phyloP scores from a whole-genome alignment of 2,329 filamentous ascomycete species.

The Paraconiothyrium sp. region DNA sequence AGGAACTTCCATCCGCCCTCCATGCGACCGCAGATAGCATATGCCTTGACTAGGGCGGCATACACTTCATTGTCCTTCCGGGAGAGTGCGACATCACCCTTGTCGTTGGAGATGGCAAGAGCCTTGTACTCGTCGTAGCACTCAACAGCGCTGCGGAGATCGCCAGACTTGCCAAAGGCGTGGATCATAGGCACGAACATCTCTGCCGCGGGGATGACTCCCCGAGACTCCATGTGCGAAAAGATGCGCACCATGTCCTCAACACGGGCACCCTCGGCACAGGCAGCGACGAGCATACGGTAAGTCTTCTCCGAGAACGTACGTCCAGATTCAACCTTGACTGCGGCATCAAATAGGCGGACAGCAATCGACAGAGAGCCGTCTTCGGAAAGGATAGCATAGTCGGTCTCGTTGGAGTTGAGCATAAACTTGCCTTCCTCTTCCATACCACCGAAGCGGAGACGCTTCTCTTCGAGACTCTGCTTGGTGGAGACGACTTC shows the following conservation, averaged over 20 bases:
- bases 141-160: constrained; percentile 87
- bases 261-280: constrained; percentile 80
- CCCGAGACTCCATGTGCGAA: constrained; percentile 86
- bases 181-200: constrained; percentile 95
- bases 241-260: constrained; percentile 92
- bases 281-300: constrained; percentile 84
- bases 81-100: constrained; percentile 72
- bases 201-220: constrained; percentile 77
- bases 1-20: constrained; percentile 88
- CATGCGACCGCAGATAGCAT: constrained; percentile 80
- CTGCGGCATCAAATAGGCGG: constrained; percentile 83
- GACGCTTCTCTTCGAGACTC: constrained; percentile 79
- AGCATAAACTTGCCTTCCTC: constrained; percentile 88
- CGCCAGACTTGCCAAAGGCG: constrained; percentile 84
- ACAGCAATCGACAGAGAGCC: constrained; percentile 86
- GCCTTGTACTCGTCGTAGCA: constrained; percentile 95
- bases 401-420: constrained; percentile 85
- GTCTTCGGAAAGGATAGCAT: constrained; percentile 86
- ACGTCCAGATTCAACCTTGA: constrained; percentile 66
- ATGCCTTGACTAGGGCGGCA: constrained; percentile 89
- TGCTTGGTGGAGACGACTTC: constrained; percentile 79
- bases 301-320: constrained; percentile 85
- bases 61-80: constrained; percentile 87
- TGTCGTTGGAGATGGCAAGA: constrained; percentile 85
- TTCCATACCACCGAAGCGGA: constrained; percentile 85